Evolutionary conservation across 1,284 basidiomycete genomes (phyloP), one percentile per base, ranked within the genome.

Genomic region (Inonotus hispidus): DNA sequence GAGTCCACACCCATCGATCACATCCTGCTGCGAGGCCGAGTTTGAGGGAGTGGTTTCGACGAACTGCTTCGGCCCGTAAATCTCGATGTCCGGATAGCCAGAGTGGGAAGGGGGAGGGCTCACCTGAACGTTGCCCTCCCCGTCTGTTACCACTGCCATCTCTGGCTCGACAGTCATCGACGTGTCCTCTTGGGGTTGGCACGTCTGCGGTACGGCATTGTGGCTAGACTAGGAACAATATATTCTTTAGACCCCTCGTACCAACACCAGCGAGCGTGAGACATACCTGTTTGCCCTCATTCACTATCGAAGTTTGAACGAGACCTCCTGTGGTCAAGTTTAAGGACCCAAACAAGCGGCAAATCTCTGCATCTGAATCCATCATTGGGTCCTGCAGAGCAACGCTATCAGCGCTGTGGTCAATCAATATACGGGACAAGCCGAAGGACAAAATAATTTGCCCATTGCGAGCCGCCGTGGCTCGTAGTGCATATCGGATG

Each of bases 111-210:
- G 37, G 29, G 13, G n/a, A 19, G 47, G 47, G 57, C 59, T 32
- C 25, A 58, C 59, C 63, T 64, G 63, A 13, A 58, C 49, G 50
- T 64, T 64, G 35, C 63, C 59, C 39, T 57, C 52, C 21, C 38
- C 47, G 41, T 64, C 63, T 4, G 56, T 58, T 8, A 60, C 43
- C 29, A 46, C 47, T 35, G 56, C 57, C 41, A 60, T 55, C 5
- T 46, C 52, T n/a, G 52, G 29, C 25, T 58, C 56, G 21, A 37
- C n/a, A 11, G 58, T 11, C 50, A 52, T 52, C 29, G 25, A 27
- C 29, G 32, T 35, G 7, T 52, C 50, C n/a, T 52, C 50, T 35
- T 52, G 27, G 6, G 25, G 50, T 19, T 52, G 50, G 13, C 32
- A 6, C 2, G 27, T 11, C 29, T 52, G 50, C 7, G 46, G 46